phyloP scores from a whole-genome alignment of 768 basidiomycete species.

The Leccinellum albellum region DNA sequence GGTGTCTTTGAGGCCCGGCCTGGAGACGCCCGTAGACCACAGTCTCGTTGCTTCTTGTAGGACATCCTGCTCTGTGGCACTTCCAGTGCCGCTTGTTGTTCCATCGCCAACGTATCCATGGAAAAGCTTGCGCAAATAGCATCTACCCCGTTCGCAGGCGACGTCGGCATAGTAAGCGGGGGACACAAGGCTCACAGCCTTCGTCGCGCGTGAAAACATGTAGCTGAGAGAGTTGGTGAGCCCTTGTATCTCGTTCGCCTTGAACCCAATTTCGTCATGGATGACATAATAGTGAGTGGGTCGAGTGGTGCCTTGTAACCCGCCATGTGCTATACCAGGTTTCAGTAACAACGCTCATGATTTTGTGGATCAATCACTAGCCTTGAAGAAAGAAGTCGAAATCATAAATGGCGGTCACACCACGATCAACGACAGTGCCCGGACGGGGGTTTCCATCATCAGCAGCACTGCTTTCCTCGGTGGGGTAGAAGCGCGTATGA shows the following conservation, averaged over 20 bases:
- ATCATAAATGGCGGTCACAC: slow-evolving; percentile 51
- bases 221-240: slow-evolving; percentile 54
- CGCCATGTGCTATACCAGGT: slow-evolving; percentile 35
- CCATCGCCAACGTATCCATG: slow-evolving; percentile 31
- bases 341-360: background rate
- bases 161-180: slow-evolving; percentile 44
- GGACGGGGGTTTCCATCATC: slow-evolving; percentile 48
- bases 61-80: slow-evolving; percentile 45
- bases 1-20: slow-evolving; percentile 51
- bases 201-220: slow-evolving; percentile 59
- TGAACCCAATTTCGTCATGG: slow-evolving; percentile 50
- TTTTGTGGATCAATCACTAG: slow-evolving; percentile 10
- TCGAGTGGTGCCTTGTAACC: slow-evolving; percentile 45
- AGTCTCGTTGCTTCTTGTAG: slow-evolving; percentile 47
- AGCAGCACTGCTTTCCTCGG: slow-evolving; percentile 39
- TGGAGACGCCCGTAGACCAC: slow-evolving; percentile 58
- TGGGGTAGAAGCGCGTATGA: slow-evolving; percentile 56
- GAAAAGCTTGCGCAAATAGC: slow-evolving; percentile 48
- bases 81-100: slow-evolving; percentile 32
- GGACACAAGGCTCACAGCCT: slow-evolving; percentile 36
- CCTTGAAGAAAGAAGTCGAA: slow-evolving; percentile 57
- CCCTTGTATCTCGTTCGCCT: slow-evolving; percentile 47
- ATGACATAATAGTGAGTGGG: slow-evolving; percentile 57
- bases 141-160: slow-evolving; percentile 52
- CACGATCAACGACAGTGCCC: slow-evolving; percentile 53